phyloP scores from a whole-genome alignment of 1,139 yeast species.

The Pichiaceae sp. region DNA sequence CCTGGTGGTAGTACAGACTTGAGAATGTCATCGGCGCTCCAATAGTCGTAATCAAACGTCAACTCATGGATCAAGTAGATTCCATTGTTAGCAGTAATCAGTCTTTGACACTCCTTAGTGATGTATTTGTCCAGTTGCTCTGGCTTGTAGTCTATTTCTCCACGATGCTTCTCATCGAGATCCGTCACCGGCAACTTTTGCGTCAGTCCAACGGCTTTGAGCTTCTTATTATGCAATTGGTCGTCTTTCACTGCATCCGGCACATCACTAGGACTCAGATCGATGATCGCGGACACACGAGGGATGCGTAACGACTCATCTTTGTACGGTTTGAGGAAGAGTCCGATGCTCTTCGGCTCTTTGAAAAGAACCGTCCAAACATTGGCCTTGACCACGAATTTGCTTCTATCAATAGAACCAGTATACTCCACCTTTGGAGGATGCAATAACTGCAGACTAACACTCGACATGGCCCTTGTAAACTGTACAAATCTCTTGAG shows the following conservation, averaged over 20 bases:
- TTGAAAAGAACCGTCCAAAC: conserved; percentile 63
- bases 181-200: conserved; percentile 38
- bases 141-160: conserved; percentile 6
- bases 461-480: conserved; percentile 7
- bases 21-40: conserved; percentile 86
- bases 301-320: conserved; percentile 55
- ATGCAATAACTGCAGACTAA: conserved; percentile 6
- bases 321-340: conserved; percentile 44
- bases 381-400: conserved; percentile 48
- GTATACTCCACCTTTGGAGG: conserved; percentile 69
- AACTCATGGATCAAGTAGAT: conserved; percentile 46
- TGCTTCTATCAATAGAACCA: conserved; percentile 55
- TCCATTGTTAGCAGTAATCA: conserved; percentile 40
- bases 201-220: conserved; percentile 58
- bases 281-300: conserved; percentile 57
- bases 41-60: conserved; percentile 60
- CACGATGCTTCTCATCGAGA: conserved; percentile 22
- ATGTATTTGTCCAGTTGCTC: conserved; percentile 23
- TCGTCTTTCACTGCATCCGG: conserved; percentile 11
- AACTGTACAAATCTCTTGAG: not conserved
- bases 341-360: conserved; percentile 54
- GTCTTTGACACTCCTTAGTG: conserved; percentile 32
- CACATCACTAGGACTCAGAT: conserved; percentile 25
- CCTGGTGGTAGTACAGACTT: conserved; percentile 69
- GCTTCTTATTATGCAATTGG: conserved; percentile 22